Base-by-base conservation (phyloP, 768 basidiomycete species). In the Neoboletus magnificus region DNA sequence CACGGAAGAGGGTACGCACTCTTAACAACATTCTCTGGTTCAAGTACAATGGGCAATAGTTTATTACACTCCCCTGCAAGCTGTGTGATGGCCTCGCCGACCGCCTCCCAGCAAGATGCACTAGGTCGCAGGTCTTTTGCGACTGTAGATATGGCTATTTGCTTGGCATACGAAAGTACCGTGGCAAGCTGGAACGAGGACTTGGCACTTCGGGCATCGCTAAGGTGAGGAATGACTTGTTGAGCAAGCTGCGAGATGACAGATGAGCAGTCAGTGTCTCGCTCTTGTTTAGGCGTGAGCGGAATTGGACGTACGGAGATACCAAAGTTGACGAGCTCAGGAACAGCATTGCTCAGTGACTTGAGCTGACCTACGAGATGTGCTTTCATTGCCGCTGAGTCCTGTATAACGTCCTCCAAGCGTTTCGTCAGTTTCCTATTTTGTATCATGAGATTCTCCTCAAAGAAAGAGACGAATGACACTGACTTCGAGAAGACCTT, bases 251-350 rank as follows among this genome's bases (percentile, higher is more conserved):
- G 50, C 0, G 55, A 39, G 32, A 18, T n/a, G 49, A 25, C 23
- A 15, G 7, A 12, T 4, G 6, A 48, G 56, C 16, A 22, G 33
- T 65, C 33, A 57, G 32, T 25, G 5, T 36, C 16, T 7, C 8
- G 9, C 22, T 20, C 43, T 35, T 13, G 29, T 25, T 22, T 3
- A 39, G 20, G 30, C 27, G 16, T 15, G 27, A 13, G 10, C 27
- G 29, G 6, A 49, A 45, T 32, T 15, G 41, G 10, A 68, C 85
- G 51, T 57, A 92, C 93, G 50, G 90, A 89, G 52, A 97, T 90
- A 67, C 92, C 92, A 67, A 96, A 91, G 72, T 95, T 92, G 60
- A 93, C 87, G 11, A 93, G 81, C 57, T 91, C 90, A 1, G 86
- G 84, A 1, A 92, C 85, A 29, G 81, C 76, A 54, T 88, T 84